Conservation (phyloP, 768 basidiomycete species). For the Pleurotus citrinopileatus region DNA sequence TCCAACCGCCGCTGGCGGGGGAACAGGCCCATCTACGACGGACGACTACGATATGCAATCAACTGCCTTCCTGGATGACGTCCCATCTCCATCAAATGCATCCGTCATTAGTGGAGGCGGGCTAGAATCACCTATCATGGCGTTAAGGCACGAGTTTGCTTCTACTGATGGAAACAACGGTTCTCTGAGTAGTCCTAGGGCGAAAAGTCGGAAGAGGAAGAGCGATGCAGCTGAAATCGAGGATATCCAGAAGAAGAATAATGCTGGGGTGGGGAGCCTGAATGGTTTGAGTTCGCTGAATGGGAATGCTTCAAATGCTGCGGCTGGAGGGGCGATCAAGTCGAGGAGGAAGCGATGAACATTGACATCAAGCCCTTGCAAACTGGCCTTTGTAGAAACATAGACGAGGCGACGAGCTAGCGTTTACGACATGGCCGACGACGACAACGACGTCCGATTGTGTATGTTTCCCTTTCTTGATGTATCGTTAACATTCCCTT, state of each 20-base stretch:
- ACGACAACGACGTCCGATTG: too few species aligned
- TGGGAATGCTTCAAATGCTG: not conserved
- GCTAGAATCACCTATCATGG: not conserved
- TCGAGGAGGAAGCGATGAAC: not conserved
- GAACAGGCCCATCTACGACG: not conserved
- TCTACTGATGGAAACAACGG: not conserved
- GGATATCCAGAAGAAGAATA: not conserved
- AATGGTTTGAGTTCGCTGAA: not conserved
- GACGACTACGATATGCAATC: constrained; percentile 11
- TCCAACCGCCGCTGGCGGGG: not conserved
- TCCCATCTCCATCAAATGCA: constrained; percentile 14
- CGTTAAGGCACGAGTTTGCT: not conserved
- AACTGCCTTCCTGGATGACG: constrained; percentile 22
- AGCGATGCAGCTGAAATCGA: constrained; percentile 30
- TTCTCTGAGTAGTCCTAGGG: not conserved
- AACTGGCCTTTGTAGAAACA: too few species aligned
- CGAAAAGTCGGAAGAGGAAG: constrained; percentile 36
- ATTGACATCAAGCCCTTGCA: not conserved
- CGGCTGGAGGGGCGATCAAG: not conserved
- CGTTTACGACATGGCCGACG: too few species aligned
- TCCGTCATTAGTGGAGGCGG: constrained; percentile 3
- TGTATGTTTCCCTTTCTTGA: too few species aligned
- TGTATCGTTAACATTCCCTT: too few species aligned
- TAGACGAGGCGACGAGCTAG: too few species aligned
- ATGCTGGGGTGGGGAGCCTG: not conserved